These are phyloP conservation scores for Groenewaldozyma auringiensis DNA, from an alignment of 1,139 yeast genomes.

Conservation along the genomic window DNA sequence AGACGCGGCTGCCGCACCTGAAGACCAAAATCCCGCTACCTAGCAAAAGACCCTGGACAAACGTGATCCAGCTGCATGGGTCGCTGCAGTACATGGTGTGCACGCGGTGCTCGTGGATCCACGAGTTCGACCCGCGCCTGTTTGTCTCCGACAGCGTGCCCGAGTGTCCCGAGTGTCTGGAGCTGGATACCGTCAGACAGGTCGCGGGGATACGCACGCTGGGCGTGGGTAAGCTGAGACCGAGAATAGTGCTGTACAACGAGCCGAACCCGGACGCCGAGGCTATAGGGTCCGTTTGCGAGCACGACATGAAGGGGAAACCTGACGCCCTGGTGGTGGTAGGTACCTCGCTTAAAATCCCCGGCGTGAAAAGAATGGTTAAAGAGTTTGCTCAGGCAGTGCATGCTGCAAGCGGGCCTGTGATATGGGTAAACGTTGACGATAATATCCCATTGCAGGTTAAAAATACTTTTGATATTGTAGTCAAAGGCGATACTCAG, in stretches of 20 bases:
- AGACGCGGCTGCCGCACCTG: constrained; percentile 39
- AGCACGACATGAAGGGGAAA: constrained; percentile 51
- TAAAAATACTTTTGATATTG: constrained; percentile 46
- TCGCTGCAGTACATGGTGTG: constrained; percentile 64
- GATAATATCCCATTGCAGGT: constrained; percentile 43
- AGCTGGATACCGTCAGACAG: constrained; percentile 41
- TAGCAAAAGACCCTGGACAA: constrained; percentile 40
- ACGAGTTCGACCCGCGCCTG: constrained; percentile 36
- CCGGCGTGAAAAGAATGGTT: constrained; percentile 74
- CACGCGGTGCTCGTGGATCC: constrained; percentile 57
- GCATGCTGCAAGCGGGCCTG: constrained; percentile 50
- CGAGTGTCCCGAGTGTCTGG: constrained; percentile 50
- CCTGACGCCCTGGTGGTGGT: constrained; percentile 77
- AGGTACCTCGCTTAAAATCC: constrained; percentile 81
- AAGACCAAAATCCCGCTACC: constrained; percentile 41
- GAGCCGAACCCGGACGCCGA: constrained; percentile 88
- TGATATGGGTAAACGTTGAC: constrained; percentile 51
- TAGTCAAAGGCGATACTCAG: constrained; percentile 57
- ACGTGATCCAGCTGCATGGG: constrained; percentile 72
- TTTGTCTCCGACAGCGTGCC: constrained; percentile 37
- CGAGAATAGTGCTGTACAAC: constrained; percentile 76
- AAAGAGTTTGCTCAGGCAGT: constrained; percentile 61
- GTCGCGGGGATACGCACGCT: constrained; percentile 65
- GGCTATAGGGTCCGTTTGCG: constrained; percentile 64
- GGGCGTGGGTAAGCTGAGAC: constrained; percentile 70